phyloP scores from a whole-genome alignment of 257 asterid species.

The Knoxia roxburghii region DNA sequence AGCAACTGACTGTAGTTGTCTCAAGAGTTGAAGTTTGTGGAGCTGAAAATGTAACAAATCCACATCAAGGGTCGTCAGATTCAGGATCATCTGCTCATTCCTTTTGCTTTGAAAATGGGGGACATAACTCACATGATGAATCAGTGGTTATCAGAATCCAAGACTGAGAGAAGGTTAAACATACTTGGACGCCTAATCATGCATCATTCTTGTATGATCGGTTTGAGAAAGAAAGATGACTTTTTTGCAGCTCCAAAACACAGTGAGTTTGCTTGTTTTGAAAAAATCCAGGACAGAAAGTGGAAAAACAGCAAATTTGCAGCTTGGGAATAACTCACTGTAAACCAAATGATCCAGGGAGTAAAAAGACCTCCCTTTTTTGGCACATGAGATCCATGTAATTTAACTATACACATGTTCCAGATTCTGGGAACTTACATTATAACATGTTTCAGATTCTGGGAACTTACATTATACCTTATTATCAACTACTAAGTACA shows the following conservation, averaged over 20 bases:
- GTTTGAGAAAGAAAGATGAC: background rate
- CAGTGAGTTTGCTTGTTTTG: background rate
- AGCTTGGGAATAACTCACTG: background rate
- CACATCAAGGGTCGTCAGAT: slow-evolving; percentile 22
- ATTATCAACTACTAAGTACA: too few species aligned
- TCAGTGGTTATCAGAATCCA: slow-evolving; percentile 20
- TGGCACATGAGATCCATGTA: too few species aligned
- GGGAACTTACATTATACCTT: too few species aligned
- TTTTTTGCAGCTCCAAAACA: slow-evolving; percentile 1
- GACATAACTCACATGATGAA: slow-evolving; percentile 4
- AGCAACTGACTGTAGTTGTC: background rate
- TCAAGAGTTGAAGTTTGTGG: background rate
- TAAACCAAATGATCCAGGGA: slow-evolving; percentile 1
- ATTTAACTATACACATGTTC: background rate
- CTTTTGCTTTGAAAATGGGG: background rate
- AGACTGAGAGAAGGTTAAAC: background rate
- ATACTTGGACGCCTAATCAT: background rate
- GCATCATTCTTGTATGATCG: background rate
- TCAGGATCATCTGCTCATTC: slow-evolving; percentile 19
- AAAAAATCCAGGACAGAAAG: background rate
- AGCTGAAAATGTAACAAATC: slow-evolving; percentile 10
- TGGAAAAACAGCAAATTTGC: background rate
- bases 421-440: too few species aligned
- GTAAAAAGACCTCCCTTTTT: background rate
- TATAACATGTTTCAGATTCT: too few species aligned